A percentile compares a stretch with the other conserved stretches of the same genome.
Evolutionary conservation across 352 stramenopile species (phyloP).

Genomic region (Globisporangium heterothallicum): DNA sequence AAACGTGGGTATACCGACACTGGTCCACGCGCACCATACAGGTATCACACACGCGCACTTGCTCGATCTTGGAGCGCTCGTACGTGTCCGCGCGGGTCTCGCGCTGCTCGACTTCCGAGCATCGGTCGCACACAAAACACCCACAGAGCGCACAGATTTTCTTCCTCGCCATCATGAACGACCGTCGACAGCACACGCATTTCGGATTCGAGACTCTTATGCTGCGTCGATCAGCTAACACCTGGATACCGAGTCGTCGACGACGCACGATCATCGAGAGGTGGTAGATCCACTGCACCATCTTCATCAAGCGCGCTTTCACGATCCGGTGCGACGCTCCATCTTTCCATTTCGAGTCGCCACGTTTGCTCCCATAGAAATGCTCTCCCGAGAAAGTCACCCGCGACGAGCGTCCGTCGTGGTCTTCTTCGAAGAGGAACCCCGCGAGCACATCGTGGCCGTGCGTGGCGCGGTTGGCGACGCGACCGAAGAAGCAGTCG

Average conservation of each 20-base stretch:
- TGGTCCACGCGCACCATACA: constrained; percentile 24
- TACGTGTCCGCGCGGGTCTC: constrained; percentile 9
- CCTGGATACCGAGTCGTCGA: constrained; percentile 45
- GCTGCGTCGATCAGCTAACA: constrained; percentile 30
- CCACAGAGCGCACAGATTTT: constrained; percentile 25
- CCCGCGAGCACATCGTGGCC: constrained; percentile 38
- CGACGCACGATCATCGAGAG: constrained; percentile 33
- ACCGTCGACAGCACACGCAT: constrained; percentile 37
- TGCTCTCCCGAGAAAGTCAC: constrained; percentile 38
- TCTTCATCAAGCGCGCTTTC: constrained; percentile 13
- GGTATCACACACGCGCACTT: constrained; percentile 18
- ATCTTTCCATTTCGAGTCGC: background rate
- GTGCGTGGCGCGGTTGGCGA: constrained; percentile 12
- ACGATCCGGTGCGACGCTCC: constrained; percentile 11
- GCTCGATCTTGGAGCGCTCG: constrained; percentile 14
- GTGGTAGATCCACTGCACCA: constrained; percentile 18
- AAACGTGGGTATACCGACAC: constrained; percentile 16
- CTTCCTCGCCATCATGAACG: constrained; percentile 20
- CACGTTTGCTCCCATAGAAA: constrained; percentile 3
- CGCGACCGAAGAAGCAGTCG: constrained; percentile 12
- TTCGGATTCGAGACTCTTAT: constrained; percentile 18
- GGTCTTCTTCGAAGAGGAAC: constrained; percentile 38
- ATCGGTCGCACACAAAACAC: constrained; percentile 25
- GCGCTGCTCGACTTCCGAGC: constrained; percentile 22
- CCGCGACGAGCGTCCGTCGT: constrained; percentile 22